Evolutionary conservation across 176 grass and related monocot genomes (phyloP), one percentile per base, ranked within the genome.

Genomic region (Panicum miliaceum): DNA sequence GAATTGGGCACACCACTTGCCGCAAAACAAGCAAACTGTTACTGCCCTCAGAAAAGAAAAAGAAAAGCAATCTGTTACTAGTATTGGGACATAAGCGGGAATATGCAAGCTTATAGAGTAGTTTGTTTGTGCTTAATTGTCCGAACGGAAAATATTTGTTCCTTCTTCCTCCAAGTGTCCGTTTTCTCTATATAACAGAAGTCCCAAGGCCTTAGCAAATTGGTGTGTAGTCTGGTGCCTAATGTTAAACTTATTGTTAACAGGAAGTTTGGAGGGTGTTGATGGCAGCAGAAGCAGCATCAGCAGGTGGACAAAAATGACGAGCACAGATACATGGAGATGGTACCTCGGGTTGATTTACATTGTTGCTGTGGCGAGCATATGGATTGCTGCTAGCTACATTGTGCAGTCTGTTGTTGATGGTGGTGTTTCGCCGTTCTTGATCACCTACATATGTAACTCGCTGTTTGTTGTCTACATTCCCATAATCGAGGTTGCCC

Each of bases 301-400:
- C 61, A 87, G 27, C 77, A 85, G 63, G 59, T 61, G 32, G 68
- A 25, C 50, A 40, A 86, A 74, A 13, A 61, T 79, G 61, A 80
- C 25, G 61, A 87, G 80, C 75, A 62, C 80, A 10, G 53, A 94
- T 34, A 89, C 91, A 16, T 90, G 88, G 91, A 85, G 86, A 65
- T 99, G 96, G 96, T 90, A 77, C 58, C 79, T 99, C 7, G 96
- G 96, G 15, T 68, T 99, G 86, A 83, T 96, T 65, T 99, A 99
- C 88, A 92, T 99, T 15, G 71, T 99, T 52, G 87, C 91, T 78
- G 91, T 99, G 36, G 96, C 96, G 2, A 45, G 54, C 36, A 96
- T 99, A 84, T 99, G 96, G 96, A 99, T 99, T 57, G 91, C 93
- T 29, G 96, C 96, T 12, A 99, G 96, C 86, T 99, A 96, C 89